Conservation (phyloP, 306 rosid genomes). For the Glycine tomentella region DNA sequence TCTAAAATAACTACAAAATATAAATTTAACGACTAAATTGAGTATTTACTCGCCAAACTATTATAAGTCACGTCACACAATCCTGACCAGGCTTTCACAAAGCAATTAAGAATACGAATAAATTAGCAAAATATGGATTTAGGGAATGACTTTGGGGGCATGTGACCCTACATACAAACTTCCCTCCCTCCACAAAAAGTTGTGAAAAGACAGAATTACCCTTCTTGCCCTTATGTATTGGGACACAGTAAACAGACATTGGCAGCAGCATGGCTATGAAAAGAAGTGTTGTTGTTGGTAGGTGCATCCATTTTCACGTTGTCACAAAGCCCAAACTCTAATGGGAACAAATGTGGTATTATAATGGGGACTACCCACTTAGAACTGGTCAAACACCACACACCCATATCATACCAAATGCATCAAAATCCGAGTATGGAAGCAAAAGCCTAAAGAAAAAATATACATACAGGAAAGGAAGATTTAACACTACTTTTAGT, state of each 20-base stretch:
- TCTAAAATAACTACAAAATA: too few relatives aligned
- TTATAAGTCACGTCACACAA: too few relatives aligned
- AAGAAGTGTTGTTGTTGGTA: slow-evolving; percentile 40
- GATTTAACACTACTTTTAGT: too few relatives aligned
- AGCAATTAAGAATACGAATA: too few relatives aligned
- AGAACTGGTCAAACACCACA: slow-evolving; percentile 60
- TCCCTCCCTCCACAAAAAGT: too few relatives aligned
- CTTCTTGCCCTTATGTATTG: slow-evolving; percentile 18
- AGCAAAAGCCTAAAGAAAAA: too few relatives aligned
- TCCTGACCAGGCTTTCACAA: too few relatives aligned
- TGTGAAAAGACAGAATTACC: slow-evolving; percentile 30
- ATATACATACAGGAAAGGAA: too few relatives aligned
- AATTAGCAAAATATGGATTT: slow-evolving; percentile 12
- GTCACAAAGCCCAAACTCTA: slow-evolving; percentile 50
- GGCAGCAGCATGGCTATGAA: slow-evolving; percentile 28
- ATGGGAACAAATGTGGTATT: slow-evolving; percentile 42
- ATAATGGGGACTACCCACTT: slow-evolving; percentile 5
- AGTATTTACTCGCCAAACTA: too few relatives aligned
- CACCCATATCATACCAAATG: slow-evolving; percentile 47
- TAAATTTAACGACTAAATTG: too few relatives aligned
- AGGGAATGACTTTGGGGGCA: slow-evolving; percentile 41
- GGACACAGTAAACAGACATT: slow-evolving; percentile 40
- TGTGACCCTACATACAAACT: not conserved
- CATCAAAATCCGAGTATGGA: slow-evolving; percentile 14
- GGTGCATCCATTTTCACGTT: slow-evolving; percentile 49